Base-by-base conservation (phyloP, 2,329 filamentous ascomycete genomes). In the Phyllosticta citrichinensis region DNA sequence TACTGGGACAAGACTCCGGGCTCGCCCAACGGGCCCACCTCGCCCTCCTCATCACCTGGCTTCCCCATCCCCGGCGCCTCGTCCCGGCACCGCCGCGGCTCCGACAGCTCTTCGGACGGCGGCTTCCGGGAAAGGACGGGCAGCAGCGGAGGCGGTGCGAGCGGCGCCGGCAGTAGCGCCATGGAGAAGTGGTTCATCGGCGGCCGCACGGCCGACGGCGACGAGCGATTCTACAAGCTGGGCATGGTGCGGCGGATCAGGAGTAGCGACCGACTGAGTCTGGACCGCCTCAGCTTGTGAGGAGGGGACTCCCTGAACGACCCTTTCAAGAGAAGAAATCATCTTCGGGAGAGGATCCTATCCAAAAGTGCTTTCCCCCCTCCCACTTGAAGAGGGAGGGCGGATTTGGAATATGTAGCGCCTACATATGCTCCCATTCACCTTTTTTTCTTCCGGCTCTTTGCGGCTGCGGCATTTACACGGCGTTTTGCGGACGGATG, bases 121-220 rank as follows among this genome's bases (percentile, higher is more conserved):
- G 88, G 88, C 1, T 91, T 91, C 71, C 79, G 87, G 58, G 88
- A 91, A 63, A 86, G 55, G 24, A 58, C 56, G 8, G 19, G 27
- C 14, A 53, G 55, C 56, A 53, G 52, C 22, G 30, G 51, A 3
- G 55, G 58, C 64, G 88, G 91, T 68, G 52, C 20, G 6, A 88
- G 88, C 1, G 91, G 91, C 70, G 78, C 87, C 57, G 88, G 91
- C 64, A 87, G 85, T 40, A 73, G 85, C 56, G 87, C 86, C 2
- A 82, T 83, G 1, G 88, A 92, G 65, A 91, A 89, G 75, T 90
- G 88, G 87, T 92, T 91, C 68, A 88, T 92, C 60, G 88, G 88
- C 22, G 88, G 88, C 6, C 78, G 87, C 69, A 91, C 88, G 27
- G 87, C 88, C 1, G 81, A 76, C 1, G 88, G 88, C n/a, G 88